Evolutionary conservation across 169 alveolate species (phyloP).

Genomic region (Cryptosporidium ubiquitum): DNA sequence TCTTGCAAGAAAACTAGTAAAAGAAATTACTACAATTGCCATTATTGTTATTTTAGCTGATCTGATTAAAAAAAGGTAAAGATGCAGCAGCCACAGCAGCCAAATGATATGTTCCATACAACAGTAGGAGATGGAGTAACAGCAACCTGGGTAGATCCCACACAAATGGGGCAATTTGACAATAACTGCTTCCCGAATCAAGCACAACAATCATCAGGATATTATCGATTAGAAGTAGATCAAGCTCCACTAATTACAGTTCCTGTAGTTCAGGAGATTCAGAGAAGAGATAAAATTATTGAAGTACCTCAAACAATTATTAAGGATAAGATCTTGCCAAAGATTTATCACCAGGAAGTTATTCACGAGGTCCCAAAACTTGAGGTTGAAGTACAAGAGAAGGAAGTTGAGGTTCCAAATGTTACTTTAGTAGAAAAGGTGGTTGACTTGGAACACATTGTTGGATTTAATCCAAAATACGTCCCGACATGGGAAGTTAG

Average conservation of each 20-base stretch:
- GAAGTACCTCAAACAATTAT: conserved; percentile 84
- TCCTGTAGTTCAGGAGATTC: conserved; percentile 87
- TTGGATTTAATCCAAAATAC: conserved; percentile 86
- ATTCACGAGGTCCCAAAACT: conserved; percentile 87
- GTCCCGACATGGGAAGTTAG: conserved; percentile 88
- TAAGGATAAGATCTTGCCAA: conserved; percentile 84
- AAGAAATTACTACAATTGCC: neutral
- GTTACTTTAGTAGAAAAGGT: conserved; percentile 81
- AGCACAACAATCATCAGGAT: conserved; percentile 40
- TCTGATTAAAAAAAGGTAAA: neutral
- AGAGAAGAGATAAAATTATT: conserved; percentile 84
- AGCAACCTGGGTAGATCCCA: conserved; percentile 71
- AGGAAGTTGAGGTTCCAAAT: conserved; percentile 79
- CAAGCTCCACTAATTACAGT: conserved; percentile 85
- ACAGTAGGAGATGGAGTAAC: conserved; percentile 69
- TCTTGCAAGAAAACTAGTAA: neutral
- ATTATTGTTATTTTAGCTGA: neutral
- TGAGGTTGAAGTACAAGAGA: conserved; percentile 83
- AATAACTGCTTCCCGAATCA: conserved; percentile 25
- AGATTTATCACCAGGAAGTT: conserved; percentile 83
- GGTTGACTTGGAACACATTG: conserved; percentile 84
- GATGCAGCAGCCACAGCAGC: conserved; percentile 58
- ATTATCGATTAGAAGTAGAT: conserved; percentile 82
- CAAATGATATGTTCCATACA: conserved; percentile 32
- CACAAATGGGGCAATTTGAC: conserved; percentile 45